These are phyloP conservation scores for Aspergillus calidoustus DNA, from an alignment of 2,329 filamentous ascomycete species.

Conservation along the genomic window DNA sequence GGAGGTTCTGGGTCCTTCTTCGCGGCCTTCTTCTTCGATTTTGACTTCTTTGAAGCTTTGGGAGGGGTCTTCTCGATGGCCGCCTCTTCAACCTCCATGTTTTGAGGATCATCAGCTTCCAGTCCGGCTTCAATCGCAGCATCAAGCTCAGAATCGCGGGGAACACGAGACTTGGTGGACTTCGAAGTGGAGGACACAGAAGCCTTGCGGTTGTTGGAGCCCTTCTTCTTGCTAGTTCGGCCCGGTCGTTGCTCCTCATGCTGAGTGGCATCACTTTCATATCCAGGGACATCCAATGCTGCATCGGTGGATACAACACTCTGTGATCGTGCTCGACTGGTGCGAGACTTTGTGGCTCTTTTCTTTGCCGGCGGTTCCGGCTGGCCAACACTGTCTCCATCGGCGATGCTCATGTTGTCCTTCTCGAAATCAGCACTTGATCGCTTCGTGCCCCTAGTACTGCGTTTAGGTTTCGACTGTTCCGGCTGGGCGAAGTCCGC, in stretches of 20 bases:
- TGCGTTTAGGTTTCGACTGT: constrained; percentile 41
- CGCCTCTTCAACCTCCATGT: constrained; percentile 48
- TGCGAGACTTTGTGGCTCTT: constrained; percentile 58
- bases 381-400: constrained; percentile 26
- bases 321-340: constrained; percentile 49
- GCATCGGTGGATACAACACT: constrained; percentile 41
- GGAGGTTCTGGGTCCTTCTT: constrained; percentile 25
- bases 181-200: constrained; percentile 57
- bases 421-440: constrained; percentile 60
- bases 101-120: constrained; percentile 58
- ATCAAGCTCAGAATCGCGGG: constrained; percentile 69
- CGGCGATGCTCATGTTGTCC: constrained; percentile 27
- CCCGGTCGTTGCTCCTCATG: constrained; percentile 49
- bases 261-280: constrained; percentile 10
- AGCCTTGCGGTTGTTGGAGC: constrained; percentile 51
- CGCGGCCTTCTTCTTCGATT: constrained; percentile 34
- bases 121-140: constrained; percentile 69
- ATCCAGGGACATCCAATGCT: constrained; percentile 34
- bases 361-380: constrained; percentile 60
- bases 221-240: constrained; percentile 43
- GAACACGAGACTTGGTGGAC: constrained; percentile 51
- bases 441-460: constrained; percentile 63
- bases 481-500: constrained; percentile 34
- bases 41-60: constrained; percentile 33
- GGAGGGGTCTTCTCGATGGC: constrained; percentile 30